Percentiles rank a stretch among this genome's conserved stretches.
Conservation (phyloP, 768 basidiomycete species). For the Amanita pseudoporphyria region DNA sequence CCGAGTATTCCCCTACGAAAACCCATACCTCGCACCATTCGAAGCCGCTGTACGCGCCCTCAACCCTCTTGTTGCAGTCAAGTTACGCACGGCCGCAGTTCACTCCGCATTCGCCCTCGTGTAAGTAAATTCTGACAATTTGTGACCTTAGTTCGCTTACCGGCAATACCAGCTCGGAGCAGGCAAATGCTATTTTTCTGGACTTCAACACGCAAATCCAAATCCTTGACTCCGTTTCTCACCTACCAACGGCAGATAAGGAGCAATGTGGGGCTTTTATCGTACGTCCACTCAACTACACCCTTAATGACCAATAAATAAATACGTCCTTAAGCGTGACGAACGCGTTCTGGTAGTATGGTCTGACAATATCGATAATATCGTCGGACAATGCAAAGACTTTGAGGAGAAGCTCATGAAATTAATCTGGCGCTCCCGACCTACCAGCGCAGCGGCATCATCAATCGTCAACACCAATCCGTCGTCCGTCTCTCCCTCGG, state of each 20-base stretch:
- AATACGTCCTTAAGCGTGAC: constrained; percentile 45
- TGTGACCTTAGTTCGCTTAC: background rate
- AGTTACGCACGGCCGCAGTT: constrained; percentile 69
- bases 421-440: constrained; percentile 41
- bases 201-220: constrained; percentile 82
- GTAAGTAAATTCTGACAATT: constrained; percentile 28
- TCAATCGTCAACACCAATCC: constrained; percentile 23
- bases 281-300: constrained; percentile 28
- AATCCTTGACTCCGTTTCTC: constrained; percentile 60
- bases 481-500: constrained; percentile 30
- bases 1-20: constrained; percentile 84
- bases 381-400: constrained; percentile 64
- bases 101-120: constrained; percentile 67
- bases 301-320: background rate
- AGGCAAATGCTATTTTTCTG: constrained; percentile 55
- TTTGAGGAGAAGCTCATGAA: constrained; percentile 64
- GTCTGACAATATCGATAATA: constrained; percentile 74
- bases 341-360: constrained; percentile 78
- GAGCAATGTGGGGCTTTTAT: constrained; percentile 89
- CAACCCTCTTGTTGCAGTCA: constrained; percentile 81
- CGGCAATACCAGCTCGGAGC: constrained; percentile 36
- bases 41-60: constrained; percentile 67
- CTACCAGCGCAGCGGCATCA: constrained; percentile 21
- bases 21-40: constrained; percentile 70
- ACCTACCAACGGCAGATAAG: constrained; percentile 73